Evolutionary conservation across 1,284 basidiomycete species (phyloP).

Genomic region (Moesziomyces parantarcticus): DNA sequence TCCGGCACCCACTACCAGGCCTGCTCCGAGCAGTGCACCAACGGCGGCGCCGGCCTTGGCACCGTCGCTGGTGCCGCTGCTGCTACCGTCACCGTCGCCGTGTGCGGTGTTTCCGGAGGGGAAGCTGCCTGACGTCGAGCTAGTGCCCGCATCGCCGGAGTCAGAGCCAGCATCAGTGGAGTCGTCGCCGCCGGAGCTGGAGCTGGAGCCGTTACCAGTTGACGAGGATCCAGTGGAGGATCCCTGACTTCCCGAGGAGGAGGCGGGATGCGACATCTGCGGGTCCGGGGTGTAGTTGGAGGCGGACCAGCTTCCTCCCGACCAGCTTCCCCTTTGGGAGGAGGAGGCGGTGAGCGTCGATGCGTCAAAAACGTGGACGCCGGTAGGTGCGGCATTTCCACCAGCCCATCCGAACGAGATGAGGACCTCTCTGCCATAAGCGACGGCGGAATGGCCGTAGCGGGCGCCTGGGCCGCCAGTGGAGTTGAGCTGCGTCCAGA

Average conservation of each 20-base stretch:
- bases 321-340: constrained; percentile 35
- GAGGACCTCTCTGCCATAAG: constrained; percentile 53
- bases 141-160: constrained; percentile 3
- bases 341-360: constrained; percentile 11
- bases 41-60: constrained; percentile 57
- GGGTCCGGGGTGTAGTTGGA: constrained; percentile 56
- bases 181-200: constrained; percentile 10
- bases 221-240: constrained; percentile 4
- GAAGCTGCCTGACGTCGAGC: constrained; percentile 11
- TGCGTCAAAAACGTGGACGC: constrained; percentile 51
- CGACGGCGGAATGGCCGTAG: constrained; percentile 57
- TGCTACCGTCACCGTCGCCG: constrained; percentile 3
- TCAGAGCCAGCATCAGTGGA: constrained; percentile 1
- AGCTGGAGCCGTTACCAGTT: constrained; percentile 4
- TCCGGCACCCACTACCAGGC: constrained; percentile 55
- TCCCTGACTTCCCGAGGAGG: constrained; percentile 4
- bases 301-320: constrained; percentile 50
- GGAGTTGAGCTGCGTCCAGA: constrained; percentile 47
- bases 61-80: constrained; percentile 20
- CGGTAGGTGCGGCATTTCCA: constrained; percentile 46
- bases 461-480: constrained; percentile 48
- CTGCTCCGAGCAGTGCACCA: constrained; percentile 52
- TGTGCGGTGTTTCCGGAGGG: constrained; percentile 12
- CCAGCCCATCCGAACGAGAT: constrained; percentile 57
- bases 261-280: constrained; percentile 6